Conservation (phyloP, 2,329 filamentous ascomycete species). For the Ophiostoma novo-ulmi region DNA sequence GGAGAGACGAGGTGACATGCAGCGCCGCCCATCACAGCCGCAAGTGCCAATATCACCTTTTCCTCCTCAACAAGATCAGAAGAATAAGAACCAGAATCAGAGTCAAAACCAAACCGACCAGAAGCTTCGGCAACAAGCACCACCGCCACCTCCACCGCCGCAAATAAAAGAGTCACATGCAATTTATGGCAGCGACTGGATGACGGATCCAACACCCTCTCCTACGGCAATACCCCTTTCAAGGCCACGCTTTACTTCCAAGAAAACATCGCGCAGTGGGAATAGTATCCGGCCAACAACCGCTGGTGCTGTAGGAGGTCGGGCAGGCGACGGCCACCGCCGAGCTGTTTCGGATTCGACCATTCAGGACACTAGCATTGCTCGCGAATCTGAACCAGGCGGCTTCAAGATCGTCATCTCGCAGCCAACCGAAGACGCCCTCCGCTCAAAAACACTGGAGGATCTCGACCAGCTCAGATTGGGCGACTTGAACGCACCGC, state of each 20-base stretch:
- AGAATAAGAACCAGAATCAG: constrained; percentile 6
- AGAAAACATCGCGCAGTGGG: constrained; percentile 11
- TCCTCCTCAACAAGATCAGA: neutral
- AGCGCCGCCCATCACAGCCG: constrained; percentile 7
- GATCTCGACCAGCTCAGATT: constrained; percentile 40
- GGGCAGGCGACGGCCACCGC: constrained; percentile 40
- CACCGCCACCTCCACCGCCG: neutral
- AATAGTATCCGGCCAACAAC: constrained; percentile 16
- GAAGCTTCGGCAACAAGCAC: constrained; percentile 18
- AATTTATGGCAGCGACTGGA: constrained; percentile 40
- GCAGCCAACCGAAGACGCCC: constrained; percentile 54
- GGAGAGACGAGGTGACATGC: constrained; percentile 30
- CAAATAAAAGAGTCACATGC: neutral
- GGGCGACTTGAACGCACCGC: constrained; percentile 39
- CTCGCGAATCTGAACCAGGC: constrained; percentile 54
- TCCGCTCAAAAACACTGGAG: constrained; percentile 59
- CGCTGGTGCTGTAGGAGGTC: constrained; percentile 12
- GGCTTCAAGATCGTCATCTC: constrained; percentile 79
- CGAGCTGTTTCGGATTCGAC: constrained; percentile 75
- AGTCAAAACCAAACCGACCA: constrained; percentile 25
- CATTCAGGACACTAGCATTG: constrained; percentile 56
- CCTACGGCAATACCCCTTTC: constrained; percentile 30
- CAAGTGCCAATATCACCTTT: neutral
- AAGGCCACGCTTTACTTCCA: constrained; percentile 13
- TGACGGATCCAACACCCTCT: constrained; percentile 39